Percentiles rank a stretch among this genome's conserved stretches.
These are phyloP conservation scores for Xylariomycetidae sp. DNA, from an alignment of 2,329 filamentous ascomycete genomes.

Conservation along the genomic window DNA sequence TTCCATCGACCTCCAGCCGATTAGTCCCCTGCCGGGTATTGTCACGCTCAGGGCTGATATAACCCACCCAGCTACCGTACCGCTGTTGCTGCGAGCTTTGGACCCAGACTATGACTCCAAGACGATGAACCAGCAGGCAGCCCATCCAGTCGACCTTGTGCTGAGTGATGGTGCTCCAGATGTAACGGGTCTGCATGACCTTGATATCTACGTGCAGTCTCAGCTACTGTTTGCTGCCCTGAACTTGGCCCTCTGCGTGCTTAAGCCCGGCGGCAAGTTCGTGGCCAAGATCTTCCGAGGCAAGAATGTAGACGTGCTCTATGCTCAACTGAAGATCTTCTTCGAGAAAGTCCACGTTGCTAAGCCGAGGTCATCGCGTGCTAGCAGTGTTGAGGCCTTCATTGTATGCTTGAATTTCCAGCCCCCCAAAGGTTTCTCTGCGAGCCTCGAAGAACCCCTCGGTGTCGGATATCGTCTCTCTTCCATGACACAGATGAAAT, in stretches of 20 bases:
- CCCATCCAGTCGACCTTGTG: slow-evolving; percentile 83
- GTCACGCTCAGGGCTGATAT: slow-evolving; percentile 91
- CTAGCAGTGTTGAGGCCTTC: slow-evolving; percentile 94
- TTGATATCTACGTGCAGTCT: slow-evolving; percentile 97
- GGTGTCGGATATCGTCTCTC: slow-evolving; percentile 55
- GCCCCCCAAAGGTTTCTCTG: slow-evolving; percentile 69
- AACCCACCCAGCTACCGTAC: slow-evolving; percentile 92
- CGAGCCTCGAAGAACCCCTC: slow-evolving; percentile 69
- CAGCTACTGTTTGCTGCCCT: slow-evolving; percentile 92
- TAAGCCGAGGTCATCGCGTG: slow-evolving; percentile 90
- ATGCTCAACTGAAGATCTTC: slow-evolving; percentile 86
- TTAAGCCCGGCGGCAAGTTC: slow-evolving; percentile 89
- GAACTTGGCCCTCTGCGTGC: slow-evolving; percentile 86
- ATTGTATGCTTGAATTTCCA: slow-evolving; percentile 89
- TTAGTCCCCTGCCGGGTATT: slow-evolving; percentile 88
- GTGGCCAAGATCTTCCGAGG: slow-evolving; percentile 97
- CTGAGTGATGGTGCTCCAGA: slow-evolving; percentile 94
- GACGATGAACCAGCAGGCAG: slow-evolving; percentile 45
- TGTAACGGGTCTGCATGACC: slow-evolving; percentile 91
- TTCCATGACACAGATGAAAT: slow-evolving; percentile 40
- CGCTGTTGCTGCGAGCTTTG: slow-evolving; percentile 71
- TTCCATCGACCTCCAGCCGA: slow-evolving; percentile 91
- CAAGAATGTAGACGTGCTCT: slow-evolving; percentile 91
- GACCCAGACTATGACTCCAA: slow-evolving; percentile 61
- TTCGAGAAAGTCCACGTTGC: slow-evolving; percentile 85